A percentile compares a stretch with the other conserved stretches of the same genome.
phyloP scores from a whole-genome alignment of 192 early-diverging fungal species.

The Coemansia interrupta region DNA sequence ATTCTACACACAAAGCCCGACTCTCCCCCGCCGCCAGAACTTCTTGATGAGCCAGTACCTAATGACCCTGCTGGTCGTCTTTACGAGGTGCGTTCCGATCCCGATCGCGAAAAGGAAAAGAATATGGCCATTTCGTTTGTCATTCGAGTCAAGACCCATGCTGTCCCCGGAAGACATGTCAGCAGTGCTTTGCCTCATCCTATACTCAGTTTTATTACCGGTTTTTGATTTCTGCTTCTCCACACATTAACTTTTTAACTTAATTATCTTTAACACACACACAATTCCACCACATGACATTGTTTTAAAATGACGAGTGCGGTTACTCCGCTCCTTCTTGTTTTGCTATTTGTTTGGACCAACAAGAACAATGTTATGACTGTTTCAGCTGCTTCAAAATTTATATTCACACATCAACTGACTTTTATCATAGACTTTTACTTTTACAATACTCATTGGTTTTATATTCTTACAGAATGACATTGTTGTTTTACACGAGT shows the following conservation, averaged over 20 bases:
- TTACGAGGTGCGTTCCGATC: conserved; percentile 43
- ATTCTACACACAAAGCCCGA: conserved; percentile 32
- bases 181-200: conserved; percentile 34
- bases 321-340: no score
- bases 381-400: neutral
- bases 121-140: conserved; percentile 45
- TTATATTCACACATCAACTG: neutral
- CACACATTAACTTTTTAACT: neutral
- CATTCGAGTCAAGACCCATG: conserved; percentile 36
- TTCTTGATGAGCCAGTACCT: conserved; percentile 43
- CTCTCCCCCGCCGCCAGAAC: conserved; percentile 31
- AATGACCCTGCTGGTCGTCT: conserved; percentile 45
- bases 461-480: neutral
- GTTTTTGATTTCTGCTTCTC: neutral
- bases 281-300: no score
- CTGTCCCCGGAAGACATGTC: conserved; percentile 22
- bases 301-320: no score
- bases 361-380: neutral
- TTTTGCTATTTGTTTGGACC: neutral
- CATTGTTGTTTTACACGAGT: neutral
- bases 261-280: neutral
- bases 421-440: neutral
- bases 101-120: conserved; percentile 19
- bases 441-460: neutral
- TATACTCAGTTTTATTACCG: conserved; percentile 42